A percentile compares a stretch with the other conserved stretches of the same genome.
phyloP scores from a whole-genome alignment of 805 yeast species.

The Sungouiozyma ichnusensis region DNA sequence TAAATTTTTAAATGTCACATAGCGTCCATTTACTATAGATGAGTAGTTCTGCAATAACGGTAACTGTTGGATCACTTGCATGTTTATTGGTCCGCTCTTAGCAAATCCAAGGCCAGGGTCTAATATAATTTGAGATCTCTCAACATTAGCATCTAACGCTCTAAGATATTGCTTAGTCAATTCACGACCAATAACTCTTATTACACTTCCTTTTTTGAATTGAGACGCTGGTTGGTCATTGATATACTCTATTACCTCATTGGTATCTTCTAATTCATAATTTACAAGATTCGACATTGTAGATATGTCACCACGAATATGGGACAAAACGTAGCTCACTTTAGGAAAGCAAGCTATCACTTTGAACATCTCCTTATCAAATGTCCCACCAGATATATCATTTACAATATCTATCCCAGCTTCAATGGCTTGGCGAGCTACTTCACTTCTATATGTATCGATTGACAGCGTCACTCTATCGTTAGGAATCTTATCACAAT shows the following conservation, averaged over 20 bases:
- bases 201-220: slow-evolving; percentile 23
- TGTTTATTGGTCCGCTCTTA: slow-evolving; percentile 62
- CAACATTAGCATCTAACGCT: slow-evolving; percentile 55
- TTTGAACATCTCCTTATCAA: slow-evolving; percentile 55
- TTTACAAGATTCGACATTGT: slow-evolving; percentile 55
- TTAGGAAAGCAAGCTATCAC: slow-evolving; percentile 55
- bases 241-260: slow-evolving; percentile 11
- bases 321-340: slow-evolving; percentile 74
- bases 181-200: slow-evolving; percentile 57
- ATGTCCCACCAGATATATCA: slow-evolving; percentile 75
- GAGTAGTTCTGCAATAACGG: slow-evolving; percentile 41
- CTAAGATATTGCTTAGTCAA: slow-evolving; percentile 41
- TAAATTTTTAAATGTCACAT: slow-evolving; percentile 29
- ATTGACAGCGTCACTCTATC: slow-evolving; percentile 50
- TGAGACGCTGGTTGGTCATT: slow-evolving; percentile 2
- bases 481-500: slow-evolving; percentile 28
- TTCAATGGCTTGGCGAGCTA: slow-evolving; percentile 56
- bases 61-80: slow-evolving; percentile 46
- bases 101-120: slow-evolving; percentile 98
- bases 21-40: slow-evolving; percentile 6
- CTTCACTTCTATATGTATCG: slow-evolving; percentile 76
- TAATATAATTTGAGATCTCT: slow-evolving; percentile 80
- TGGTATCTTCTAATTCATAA: slow-evolving; percentile 34
- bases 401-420: slow-evolving; percentile 89
- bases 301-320: slow-evolving; percentile 71